Evolutionary conservation across 2,329 filamentous ascomycete species (phyloP).

Genomic region (Pyrenochaeta sp.): DNA sequence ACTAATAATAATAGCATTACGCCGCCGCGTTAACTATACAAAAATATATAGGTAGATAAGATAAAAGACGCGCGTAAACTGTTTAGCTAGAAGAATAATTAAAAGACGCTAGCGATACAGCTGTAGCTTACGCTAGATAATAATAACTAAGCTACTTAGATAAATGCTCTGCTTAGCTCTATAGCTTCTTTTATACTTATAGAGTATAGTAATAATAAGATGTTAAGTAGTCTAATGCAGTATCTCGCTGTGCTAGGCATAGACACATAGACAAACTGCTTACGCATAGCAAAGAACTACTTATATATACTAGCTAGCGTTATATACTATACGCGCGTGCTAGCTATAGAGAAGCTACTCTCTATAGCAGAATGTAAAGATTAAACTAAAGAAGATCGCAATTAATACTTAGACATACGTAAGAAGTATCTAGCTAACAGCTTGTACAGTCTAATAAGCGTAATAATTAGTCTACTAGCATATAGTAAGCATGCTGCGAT

Average conservation of each 20-base stretch:
- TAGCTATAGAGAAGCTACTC: slow-evolving; percentile 24
- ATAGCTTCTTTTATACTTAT: slow-evolving; percentile 9
- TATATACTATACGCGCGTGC: slow-evolving; percentile 22
- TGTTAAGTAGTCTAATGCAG: slow-evolving; percentile 1
- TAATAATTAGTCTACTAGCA: slow-evolving; percentile 26
- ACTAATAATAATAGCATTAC: slow-evolving; percentile 10
- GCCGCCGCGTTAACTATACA: background rate
- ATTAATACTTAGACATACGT: slow-evolving; percentile 16
- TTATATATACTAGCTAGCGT: slow-evolving; percentile 24
- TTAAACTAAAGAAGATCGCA: slow-evolving; percentile 17
- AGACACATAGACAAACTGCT: slow-evolving; percentile 6
- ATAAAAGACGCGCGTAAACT: slow-evolving; percentile 17
- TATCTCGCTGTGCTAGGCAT: too few relatives aligned
- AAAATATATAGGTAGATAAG: slow-evolving; percentile 1
- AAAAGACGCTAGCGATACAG: slow-evolving; percentile 15
- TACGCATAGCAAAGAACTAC: slow-evolving; percentile 16
- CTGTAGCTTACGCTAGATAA: slow-evolving; percentile 10
- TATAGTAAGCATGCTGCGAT: slow-evolving; percentile 25
- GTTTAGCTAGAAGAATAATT: slow-evolving; percentile 10
- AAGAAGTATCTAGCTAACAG: slow-evolving; percentile 23
- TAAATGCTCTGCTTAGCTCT: slow-evolving; percentile 5
- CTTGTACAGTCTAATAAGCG: slow-evolving; percentile 26
- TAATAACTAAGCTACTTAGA: slow-evolving; percentile 1
- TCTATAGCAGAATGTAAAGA: slow-evolving; percentile 11
- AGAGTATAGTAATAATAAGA: background rate